These are phyloP conservation scores for Solanum hybrid DNA, from an alignment of 305 asterid genomes.

Conservation along the genomic window DNA sequence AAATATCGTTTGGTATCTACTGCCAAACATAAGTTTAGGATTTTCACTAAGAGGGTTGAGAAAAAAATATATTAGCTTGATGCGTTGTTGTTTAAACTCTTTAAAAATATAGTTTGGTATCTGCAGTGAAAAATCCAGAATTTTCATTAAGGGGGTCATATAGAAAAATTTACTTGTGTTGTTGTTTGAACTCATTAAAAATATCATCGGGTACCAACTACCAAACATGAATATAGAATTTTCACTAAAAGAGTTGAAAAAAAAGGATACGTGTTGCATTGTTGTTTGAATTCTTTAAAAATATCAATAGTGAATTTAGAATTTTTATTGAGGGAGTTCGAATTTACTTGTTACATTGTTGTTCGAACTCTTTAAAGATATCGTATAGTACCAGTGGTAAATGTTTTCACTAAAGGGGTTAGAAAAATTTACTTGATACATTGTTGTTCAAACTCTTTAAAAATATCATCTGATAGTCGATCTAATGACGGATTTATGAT, in stretches of 20 bases:
- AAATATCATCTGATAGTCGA: too few relatives aligned
- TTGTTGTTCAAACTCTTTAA: too few relatives aligned
- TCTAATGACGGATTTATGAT: too few relatives aligned
- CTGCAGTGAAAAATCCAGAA: accelerated
- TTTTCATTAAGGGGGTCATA: not conserved
- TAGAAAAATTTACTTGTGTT: not conserved
- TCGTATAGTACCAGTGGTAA: too few relatives aligned
- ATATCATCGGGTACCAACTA: not conserved
- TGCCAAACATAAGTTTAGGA: not conserved
- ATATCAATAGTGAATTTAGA: too few relatives aligned
- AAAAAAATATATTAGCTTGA: too few relatives aligned
- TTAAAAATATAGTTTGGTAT: not conserved
- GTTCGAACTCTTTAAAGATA: too few relatives aligned
- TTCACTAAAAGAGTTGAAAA: not conserved
- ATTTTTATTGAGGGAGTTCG: not conserved
- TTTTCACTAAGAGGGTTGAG: not conserved
- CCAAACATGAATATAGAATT: too few relatives aligned
- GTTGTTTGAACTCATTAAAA: not conserved
- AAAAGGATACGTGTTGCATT: not conserved
- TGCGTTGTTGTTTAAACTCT: not conserved
- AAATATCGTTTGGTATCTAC: not conserved
- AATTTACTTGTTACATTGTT: not conserved
- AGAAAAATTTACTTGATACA: too few relatives aligned
- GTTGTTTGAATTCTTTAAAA: not conserved
- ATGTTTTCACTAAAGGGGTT: too few relatives aligned